A percentile compares a stretch with the other conserved stretches of the same genome.
These are phyloP conservation scores for Fusarium coicis DNA, from an alignment of 2,329 filamentous ascomycete species.

Conservation along the genomic window DNA sequence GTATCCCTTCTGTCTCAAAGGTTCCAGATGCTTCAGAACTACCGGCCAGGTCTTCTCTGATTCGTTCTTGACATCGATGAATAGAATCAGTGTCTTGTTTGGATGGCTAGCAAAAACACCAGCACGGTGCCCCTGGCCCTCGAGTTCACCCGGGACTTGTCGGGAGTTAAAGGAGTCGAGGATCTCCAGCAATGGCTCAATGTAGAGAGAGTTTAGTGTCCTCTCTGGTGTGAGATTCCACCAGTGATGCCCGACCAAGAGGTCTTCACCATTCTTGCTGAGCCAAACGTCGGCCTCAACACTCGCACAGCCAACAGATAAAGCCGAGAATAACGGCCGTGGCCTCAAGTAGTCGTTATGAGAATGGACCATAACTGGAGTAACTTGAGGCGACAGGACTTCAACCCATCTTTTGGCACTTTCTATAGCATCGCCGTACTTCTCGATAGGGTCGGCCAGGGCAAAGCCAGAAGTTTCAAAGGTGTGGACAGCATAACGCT, in stretches of 20 bases:
- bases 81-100: constrained; percentile 65
- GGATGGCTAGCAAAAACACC: constrained; percentile 68
- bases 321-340: constrained; percentile 71
- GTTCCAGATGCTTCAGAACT: constrained; percentile 55
- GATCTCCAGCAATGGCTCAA: constrained; percentile 70
- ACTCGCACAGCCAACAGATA: constrained; percentile 67
- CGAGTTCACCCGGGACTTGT: accelerated
- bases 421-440: constrained; percentile 13
- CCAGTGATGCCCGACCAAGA: constrained; percentile 72
- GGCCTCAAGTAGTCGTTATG: constrained; percentile 77
- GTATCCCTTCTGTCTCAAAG: constrained; percentile 68
- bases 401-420: constrained; percentile 31
- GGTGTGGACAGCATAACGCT: constrained; percentile 25
- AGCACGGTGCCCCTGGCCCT: neutral
- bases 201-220: constrained; percentile 71
- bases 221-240: constrained; percentile 56
- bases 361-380: constrained; percentile 57
- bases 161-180: constrained; percentile 54
- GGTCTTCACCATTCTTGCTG: constrained; percentile 53
- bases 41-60: constrained; percentile 41
- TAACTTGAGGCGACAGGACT: constrained; percentile 25
- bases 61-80: constrained; percentile 74
- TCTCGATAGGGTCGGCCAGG: constrained; percentile 23
- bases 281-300: constrained; percentile 78
- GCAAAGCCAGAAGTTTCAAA: constrained; percentile 26